Evolutionary conservation across 176 grass and related monocot genomes (phyloP).

Genomic region (Typha latifolia): DNA sequence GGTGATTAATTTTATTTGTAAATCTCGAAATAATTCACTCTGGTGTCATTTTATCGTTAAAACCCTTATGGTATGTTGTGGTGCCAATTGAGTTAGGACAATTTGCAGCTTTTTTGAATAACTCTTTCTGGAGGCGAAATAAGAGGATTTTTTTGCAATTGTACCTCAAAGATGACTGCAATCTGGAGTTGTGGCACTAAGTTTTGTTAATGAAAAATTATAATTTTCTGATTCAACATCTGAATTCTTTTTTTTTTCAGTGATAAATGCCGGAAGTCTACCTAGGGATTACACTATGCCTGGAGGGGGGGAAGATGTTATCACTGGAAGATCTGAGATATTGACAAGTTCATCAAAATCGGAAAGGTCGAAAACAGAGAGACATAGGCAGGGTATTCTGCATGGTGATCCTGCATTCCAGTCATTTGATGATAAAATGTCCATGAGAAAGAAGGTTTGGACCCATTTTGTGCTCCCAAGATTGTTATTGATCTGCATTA

Average conservation of each 20-base stretch:
- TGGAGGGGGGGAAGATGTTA: constrained; percentile 26
- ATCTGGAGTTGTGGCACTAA: too few relatives aligned
- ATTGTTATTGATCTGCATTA: not conserved
- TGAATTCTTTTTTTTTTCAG: constrained; percentile 12
- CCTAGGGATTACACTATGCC: constrained; percentile 59
- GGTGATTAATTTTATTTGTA: too few relatives aligned
- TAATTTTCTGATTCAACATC: too few relatives aligned
- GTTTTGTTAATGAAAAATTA: too few relatives aligned
- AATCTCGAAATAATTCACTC: too few relatives aligned
- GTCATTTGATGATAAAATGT: constrained; percentile 64
- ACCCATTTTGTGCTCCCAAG: not conserved
- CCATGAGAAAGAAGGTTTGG: constrained; percentile 58
- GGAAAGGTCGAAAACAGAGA: constrained; percentile 56
- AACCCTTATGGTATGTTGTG: too few relatives aligned
- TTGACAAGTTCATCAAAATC: constrained; percentile 29
- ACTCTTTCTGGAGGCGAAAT: too few relatives aligned
- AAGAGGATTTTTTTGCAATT: too few relatives aligned
- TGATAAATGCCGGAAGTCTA: constrained; percentile 29
- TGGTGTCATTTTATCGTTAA: too few relatives aligned
- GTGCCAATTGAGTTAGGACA: too few relatives aligned
- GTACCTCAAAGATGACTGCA: too few relatives aligned
- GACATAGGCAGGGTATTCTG: constrained; percentile 29
- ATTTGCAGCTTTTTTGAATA: too few relatives aligned
- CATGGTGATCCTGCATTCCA: constrained; percentile 47
- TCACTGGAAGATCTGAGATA: constrained; percentile 31